Evolutionary conservation across 495 filamentous ascomycete genomes (phyloP).

Genomic region (Penicillium paxilli): DNA sequence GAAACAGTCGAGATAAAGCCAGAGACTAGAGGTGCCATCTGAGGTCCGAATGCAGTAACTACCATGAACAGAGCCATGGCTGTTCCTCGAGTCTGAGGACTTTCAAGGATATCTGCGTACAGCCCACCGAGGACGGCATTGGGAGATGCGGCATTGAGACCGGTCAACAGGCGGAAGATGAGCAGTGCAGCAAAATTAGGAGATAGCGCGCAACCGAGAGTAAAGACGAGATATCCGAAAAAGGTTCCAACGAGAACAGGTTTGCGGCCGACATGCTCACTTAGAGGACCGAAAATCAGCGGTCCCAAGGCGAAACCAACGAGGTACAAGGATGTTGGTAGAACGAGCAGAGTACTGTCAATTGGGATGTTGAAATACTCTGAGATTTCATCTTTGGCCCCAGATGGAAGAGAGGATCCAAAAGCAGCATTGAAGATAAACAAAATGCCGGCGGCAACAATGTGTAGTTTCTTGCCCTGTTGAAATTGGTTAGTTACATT

Average conservation of each 20-base stretch:
- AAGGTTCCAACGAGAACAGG: conserved; percentile 31
- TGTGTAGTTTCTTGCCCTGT: conserved; percentile 4
- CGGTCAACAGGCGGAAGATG: conserved; percentile 37
- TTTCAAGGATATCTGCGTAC: conserved; percentile 33
- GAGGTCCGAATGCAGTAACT: conserved; percentile 35
- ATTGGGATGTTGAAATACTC: conserved; percentile 1
- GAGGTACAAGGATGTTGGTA: conserved; percentile 8
- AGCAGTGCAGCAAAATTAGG: conserved; percentile 34
- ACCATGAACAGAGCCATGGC: conserved; percentile 36
- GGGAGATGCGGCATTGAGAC: conserved; percentile 29
- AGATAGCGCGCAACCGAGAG: conserved; percentile 33
- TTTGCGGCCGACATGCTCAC: conserved; percentile 36
- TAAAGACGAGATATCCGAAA: conserved; percentile 34
- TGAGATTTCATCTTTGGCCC: not conserved
- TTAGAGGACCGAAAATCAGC: conserved; percentile 31
- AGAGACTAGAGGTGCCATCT: conserved; percentile 17
- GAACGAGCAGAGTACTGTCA: not conserved
- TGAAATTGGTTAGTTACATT: not conserved
- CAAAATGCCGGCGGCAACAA: not conserved
- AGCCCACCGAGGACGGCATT: conserved; percentile 35
- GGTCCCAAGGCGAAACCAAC: conserved; percentile 25
- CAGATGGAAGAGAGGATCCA: not conserved
- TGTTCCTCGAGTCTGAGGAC: conserved; percentile 16
- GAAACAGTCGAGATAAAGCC: conserved; percentile 38
- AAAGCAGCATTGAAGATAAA: conserved; percentile 1